These are phyloP conservation scores for Graphilbum ipis-grandicollis DNA, from an alignment of 2,329 filamentous ascomycete genomes.

Conservation along the genomic window DNA sequence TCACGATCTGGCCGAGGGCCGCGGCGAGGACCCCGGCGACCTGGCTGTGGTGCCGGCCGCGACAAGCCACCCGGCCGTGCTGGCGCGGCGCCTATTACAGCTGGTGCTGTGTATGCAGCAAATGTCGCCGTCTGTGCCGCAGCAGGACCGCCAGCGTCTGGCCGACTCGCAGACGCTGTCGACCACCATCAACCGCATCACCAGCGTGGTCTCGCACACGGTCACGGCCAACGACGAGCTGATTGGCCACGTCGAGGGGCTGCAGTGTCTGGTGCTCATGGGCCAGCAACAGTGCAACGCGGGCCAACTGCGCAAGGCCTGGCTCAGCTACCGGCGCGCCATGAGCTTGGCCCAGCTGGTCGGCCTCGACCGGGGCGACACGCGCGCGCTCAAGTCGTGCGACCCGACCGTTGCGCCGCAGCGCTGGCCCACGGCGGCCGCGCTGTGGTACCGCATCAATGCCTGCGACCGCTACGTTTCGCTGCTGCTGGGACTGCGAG, in stretches of 20 bases:
- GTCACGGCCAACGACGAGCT: slow-evolving; percentile 35
- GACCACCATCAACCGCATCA: slow-evolving; percentile 16
- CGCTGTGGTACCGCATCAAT: slow-evolving; percentile 31
- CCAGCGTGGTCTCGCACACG: slow-evolving; percentile 16
- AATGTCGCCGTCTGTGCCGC: slow-evolving; percentile 17
- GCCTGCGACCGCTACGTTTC: slow-evolving; percentile 32
- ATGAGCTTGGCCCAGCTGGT: slow-evolving; percentile 33
- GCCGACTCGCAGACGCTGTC: slow-evolving; percentile 8
- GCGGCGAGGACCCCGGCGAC: slow-evolving; percentile 9
- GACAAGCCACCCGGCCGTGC: slow-evolving; percentile 26
- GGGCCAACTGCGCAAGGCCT: slow-evolving; percentile 35
- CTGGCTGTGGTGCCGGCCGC: slow-evolving; percentile 15
- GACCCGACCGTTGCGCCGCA: slow-evolving; percentile 17
- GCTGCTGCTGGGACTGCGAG: slow-evolving; percentile 29
- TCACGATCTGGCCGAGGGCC: slow-evolving; percentile 16
- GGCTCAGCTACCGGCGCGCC: slow-evolving; percentile 31
- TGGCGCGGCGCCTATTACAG: slow-evolving; percentile 29
- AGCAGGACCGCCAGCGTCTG: slow-evolving; percentile 12
- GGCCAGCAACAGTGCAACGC: slow-evolving; percentile 31
- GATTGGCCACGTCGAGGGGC: slow-evolving; percentile 30
- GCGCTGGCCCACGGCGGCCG: slow-evolving; percentile 13
- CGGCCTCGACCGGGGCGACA: slow-evolving; percentile 23
- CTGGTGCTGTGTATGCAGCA: slow-evolving; percentile 28
- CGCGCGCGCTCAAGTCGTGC: slow-evolving; percentile 19
- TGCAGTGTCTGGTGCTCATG: slow-evolving; percentile 32